Evolutionary conservation across 164 flowering plant species (phyloP), one percentile per base, ranked within the genome.

Genomic region (Liquidambar formosana): DNA sequence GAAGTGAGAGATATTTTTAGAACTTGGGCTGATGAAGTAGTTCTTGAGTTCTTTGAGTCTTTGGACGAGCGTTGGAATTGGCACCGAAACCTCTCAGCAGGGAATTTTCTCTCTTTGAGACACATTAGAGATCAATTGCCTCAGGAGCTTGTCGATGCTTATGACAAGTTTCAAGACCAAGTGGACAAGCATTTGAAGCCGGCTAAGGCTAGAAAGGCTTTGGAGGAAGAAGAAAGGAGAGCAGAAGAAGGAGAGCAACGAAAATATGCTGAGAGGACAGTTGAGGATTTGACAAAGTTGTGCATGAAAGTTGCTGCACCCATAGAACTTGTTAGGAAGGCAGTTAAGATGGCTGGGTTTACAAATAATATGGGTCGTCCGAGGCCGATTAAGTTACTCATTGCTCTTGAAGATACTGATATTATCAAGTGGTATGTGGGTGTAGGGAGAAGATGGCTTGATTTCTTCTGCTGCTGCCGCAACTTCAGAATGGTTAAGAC

Each of bases 351-450:
- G 80, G 90, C 78, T 64, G 92, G 97, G 38, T 91, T 96, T 78
- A 96, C 99, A 46, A 96, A 96, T 70, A 67, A 86, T 9, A 89
- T 96, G 99, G 99, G 99, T 12, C 91, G 97, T 22, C 98, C 99
- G 1, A 80, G 95, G 71, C 98, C 98, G 21, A 83, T 96, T 53
- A 80, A 80, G 65, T 72, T 81, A 38, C 96, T 93, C 44, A 70
- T 78, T 73, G 87, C 86, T 76, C 81, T 94, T 52, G 97, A 92
- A 71, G 99, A 95, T 80, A 49, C 76, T 41, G 96, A 95, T 77
- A 93, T 95, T 58, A 78, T 95, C 69, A 95, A 93, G 77, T 95
- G 97, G 95, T 91, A 93, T 73, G 96, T 96, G 1, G 99, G 98
- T 49, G 78, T 95, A 5, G 99, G 91, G 25, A 83, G 73, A 81